phyloP scores from a whole-genome alignment of 1,139 yeast species.

The Candida dubliniensis region DNA sequence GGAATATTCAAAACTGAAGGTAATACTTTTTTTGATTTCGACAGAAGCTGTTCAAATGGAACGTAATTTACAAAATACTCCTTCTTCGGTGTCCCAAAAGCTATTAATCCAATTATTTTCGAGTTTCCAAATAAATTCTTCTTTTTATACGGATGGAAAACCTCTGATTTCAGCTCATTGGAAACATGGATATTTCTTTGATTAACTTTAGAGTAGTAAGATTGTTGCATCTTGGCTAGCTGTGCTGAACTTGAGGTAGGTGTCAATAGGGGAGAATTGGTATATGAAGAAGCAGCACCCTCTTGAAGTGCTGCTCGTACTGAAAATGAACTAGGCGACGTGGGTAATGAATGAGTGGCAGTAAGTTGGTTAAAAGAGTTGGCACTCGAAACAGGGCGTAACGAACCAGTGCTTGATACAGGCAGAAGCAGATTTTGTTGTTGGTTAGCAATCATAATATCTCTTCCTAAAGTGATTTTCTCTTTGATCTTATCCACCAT shows the following conservation, averaged over 20 bases:
- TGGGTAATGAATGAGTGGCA: neutral
- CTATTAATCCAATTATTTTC: constrained; percentile 34
- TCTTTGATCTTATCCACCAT: constrained; percentile 29
- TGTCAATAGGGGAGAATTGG: constrained; percentile 6
- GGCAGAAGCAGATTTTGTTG: constrained; percentile 10
- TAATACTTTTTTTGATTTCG: constrained; percentile 7
- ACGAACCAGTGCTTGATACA: constrained; percentile 7
- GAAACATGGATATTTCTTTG: constrained; percentile 7
- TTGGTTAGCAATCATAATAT: constrained; percentile 12
- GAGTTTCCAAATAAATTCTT: constrained; percentile 33
- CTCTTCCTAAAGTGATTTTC: constrained; percentile 25
- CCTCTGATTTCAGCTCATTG: constrained; percentile 25
- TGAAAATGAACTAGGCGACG: neutral
- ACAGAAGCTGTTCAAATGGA: constrained; percentile 12
- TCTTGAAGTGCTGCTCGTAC: constrained; percentile 1
- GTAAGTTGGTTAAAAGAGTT: constrained; percentile 2
- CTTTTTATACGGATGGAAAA: constrained; percentile 32
- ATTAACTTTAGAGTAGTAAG: constrained; percentile 26
- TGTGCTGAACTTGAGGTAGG: constrained; percentile 26
- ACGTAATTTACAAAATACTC: constrained; percentile 28
- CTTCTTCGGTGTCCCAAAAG: constrained; percentile 32
- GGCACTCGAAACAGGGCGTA: constrained; percentile 4
- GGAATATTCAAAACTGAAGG: constrained; percentile 26
- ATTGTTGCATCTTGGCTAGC: constrained; percentile 32
- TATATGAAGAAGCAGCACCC: neutral